Evolutionary conservation across 208 protist species (phyloP), one percentile per base, ranked within the genome.

Genomic region (Leishmania tarentolae): DNA sequence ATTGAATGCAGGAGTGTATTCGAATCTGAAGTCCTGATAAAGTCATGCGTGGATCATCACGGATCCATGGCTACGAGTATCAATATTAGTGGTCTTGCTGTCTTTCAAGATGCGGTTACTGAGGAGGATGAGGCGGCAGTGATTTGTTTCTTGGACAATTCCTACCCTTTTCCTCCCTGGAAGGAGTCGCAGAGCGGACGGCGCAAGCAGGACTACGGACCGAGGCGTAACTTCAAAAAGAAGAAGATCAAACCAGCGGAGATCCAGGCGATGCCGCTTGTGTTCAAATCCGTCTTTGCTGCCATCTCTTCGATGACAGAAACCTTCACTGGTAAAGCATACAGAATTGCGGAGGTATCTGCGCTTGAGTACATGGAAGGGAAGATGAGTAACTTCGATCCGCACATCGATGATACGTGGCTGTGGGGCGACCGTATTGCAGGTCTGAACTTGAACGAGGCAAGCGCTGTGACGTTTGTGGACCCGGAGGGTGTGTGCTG

Each of bases 341-440:
- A 87, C 74, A 73, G 35, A 35, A 80, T 94, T 17, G 92, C 86
- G 0, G 93, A 97, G 75, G 93, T 88, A 8, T 95, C 92, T 19
- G 93, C 82, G 40, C 79, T 98, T 15, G 93, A 98, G 75, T 98
- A 98, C 75, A 81, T 74, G 6, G 59, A 78, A 35, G 78, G 78
- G 13, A 89, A 86, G 40, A 44, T 86, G 53, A 97, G 93, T 74
- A 94, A 90, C 77, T 91, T 98, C 76, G 95, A 98, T 80, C 93
- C 94, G 21, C 95, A 98, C 56, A 83, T 98, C 46, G 95, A 98
- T 83, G 95, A 98, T 80, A 95, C 92, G 7, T 98, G 95, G 94
- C 75, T 97, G n/a, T 98, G 95, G 94, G 95, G 95, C 37, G 83
- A 94, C 63, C 86, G 95, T 44, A 92, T 98, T 78, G 91, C 81